phyloP scores from a whole-genome alignment of 2,329 filamentous ascomycete species.

The Colletotrichum sp. region DNA sequence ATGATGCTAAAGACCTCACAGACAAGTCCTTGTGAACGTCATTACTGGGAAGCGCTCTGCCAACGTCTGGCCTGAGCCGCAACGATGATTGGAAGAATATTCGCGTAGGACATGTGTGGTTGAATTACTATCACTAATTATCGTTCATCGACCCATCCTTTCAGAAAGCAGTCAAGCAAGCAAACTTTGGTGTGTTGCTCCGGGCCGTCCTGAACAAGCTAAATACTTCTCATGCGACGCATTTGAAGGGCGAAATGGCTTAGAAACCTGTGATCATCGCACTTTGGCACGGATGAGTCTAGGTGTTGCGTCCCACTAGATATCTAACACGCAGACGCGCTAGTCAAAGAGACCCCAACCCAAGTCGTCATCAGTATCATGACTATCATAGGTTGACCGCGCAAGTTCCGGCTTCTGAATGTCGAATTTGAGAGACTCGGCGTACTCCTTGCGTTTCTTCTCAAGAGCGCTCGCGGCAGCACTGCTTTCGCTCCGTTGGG shows the following conservation, averaged over 20 bases:
- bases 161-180: background rate
- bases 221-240: background rate
- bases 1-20: background rate
- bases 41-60: background rate
- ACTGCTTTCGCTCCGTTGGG: background rate
- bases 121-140: background rate
- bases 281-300: background rate
- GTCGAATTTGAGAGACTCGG: background rate
- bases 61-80: background rate
- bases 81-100: background rate
- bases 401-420: background rate
- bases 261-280: background rate
- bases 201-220: background rate
- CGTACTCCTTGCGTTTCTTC: background rate
- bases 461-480: background rate
- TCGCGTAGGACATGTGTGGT: background rate
- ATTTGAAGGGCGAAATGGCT: background rate
- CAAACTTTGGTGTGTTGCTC: background rate
- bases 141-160: background rate
- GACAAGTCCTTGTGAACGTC: background rate
- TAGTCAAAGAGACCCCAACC: background rate
- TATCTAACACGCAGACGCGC: background rate
- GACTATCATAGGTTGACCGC: background rate
- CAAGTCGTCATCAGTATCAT: background rate
- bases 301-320: background rate